Conservation (phyloP, 108 stramenopile species). For the Ochromonas danica region DNA sequence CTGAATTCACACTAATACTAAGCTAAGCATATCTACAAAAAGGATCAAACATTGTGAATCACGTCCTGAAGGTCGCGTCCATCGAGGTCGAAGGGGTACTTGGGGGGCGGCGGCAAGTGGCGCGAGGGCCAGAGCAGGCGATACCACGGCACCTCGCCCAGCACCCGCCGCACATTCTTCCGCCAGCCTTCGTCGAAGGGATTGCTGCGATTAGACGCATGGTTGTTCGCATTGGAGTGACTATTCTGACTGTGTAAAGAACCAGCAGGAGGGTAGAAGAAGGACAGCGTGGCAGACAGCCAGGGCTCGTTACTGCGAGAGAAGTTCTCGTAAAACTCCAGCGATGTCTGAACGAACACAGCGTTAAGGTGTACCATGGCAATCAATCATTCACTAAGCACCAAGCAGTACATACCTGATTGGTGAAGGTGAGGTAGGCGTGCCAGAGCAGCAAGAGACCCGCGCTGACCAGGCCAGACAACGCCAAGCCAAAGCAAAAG, state of each 20-base stretch:
- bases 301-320: conserved; percentile 35
- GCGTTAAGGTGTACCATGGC: not conserved
- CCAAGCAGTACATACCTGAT: not conserved
- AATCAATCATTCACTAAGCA: not conserved
- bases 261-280: too few relatives aligned
- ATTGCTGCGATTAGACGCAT: conserved; percentile 43
- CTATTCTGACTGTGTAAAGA: too few relatives aligned
- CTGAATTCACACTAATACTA: too few relatives aligned
- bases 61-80: too few relatives aligned
- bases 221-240: too few relatives aligned
- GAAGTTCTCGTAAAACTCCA: conserved; percentile 54
- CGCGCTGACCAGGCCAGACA: conserved; percentile 42
- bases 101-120: conserved; percentile 2
- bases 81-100: conserved; percentile 30
- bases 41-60: too few relatives aligned
- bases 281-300: conserved; percentile 11
- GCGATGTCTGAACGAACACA: conserved; percentile 45
- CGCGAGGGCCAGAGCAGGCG: not conserved
- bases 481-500: conserved; percentile 42
- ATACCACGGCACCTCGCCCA: conserved; percentile 30
- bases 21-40: too few relatives aligned
- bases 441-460: conserved; percentile 47
- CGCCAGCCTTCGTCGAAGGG: conserved; percentile 47
- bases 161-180: conserved; percentile 36
- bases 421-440: conserved; percentile 41